These are phyloP conservation scores for Chaetomidium leptoderma DNA, from an alignment of 495 filamentous ascomycete species.

Conservation along the genomic window DNA sequence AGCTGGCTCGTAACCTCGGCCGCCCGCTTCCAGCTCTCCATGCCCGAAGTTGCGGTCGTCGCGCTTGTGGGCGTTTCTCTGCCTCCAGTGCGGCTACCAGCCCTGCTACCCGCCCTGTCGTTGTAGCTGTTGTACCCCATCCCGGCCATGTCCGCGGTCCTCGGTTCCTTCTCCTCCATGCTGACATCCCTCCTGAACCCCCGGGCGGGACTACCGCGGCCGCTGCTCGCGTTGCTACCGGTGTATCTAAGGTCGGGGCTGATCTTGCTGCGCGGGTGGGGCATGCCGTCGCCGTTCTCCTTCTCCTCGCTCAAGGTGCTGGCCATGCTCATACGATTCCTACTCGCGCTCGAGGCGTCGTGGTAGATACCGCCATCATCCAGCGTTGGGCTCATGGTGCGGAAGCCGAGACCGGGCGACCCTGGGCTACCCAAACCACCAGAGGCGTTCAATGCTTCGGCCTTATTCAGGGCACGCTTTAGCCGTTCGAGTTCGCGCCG, in stretches of 20 bases:
- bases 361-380: conserved; percentile 55
- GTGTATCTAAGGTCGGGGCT: conserved; percentile 49
- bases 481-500: conserved; percentile 86
- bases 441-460: conserved; percentile 43
- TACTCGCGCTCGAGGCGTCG: conserved; percentile 39
- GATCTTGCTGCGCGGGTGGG: conserved; percentile 48
- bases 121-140: conserved; percentile 25
- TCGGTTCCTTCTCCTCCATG: conserved; percentile 26
- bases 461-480: conserved; percentile 65
- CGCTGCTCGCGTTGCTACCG: conserved; percentile 49
- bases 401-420: conserved; percentile 27
- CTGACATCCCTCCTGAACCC: conserved; percentile 35
- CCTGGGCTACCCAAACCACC: conserved; percentile 41
- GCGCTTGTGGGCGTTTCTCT: conserved; percentile 33
- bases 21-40: conserved; percentile 95
- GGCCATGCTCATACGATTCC: conserved; percentile 60
- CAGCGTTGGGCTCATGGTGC: conserved; percentile 43
- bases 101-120: conserved; percentile 35
- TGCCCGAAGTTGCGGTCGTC: conserved; percentile 50
- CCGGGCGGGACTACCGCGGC: conserved; percentile 52
- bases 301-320: conserved; percentile 79
- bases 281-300: conserved; percentile 57
- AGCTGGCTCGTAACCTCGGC: conserved; percentile 98
- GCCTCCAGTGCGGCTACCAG: conserved; percentile 45
- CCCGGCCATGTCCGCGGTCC: conserved; percentile 20